Evolutionary conservation across 345 rosid genomes (phyloP).

Genomic region (Citropsis articulata): DNA sequence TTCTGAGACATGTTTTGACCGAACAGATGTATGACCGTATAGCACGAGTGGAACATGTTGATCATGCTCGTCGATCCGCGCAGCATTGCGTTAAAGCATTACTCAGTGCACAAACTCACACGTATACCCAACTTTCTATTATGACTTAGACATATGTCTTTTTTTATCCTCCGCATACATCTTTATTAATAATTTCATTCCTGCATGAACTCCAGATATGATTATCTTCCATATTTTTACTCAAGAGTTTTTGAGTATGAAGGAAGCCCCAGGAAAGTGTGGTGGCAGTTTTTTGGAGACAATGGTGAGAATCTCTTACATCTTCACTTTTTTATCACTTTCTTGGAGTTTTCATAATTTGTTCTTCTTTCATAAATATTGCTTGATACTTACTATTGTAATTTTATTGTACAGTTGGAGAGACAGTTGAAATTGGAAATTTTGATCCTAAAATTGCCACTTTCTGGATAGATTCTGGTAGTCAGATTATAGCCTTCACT

Average conservation of each 20-base stretch:
- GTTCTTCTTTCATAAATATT: not conserved
- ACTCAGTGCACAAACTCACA: conserved; percentile 66
- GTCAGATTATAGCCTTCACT: not conserved
- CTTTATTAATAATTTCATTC: conserved; percentile 4
- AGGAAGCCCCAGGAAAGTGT: conserved; percentile 86
- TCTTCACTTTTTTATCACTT: not conserved
- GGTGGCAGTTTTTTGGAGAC: conserved; percentile 98
- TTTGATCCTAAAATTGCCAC: conserved; percentile 93
- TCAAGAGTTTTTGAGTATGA: conserved; percentile 91
- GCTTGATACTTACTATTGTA: not conserved
- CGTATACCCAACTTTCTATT: conserved; percentile 32
- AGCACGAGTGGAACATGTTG: conserved; percentile 93
- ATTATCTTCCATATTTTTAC: conserved; percentile 89
- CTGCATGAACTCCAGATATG: conserved; percentile 54
- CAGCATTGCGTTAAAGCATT: conserved; percentile 79
- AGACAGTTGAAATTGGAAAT: conserved; percentile 76
- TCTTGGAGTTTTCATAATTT: not conserved
- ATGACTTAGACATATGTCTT: not conserved
- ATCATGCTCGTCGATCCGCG: conserved; percentile 92
- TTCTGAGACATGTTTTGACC: conserved; percentile 16
- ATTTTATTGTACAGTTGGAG: conserved; percentile 66
- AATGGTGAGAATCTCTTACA: conserved; percentile 48
- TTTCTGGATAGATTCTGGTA: conserved; percentile 95
- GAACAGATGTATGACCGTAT: conserved; percentile 75
- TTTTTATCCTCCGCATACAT: conserved; percentile 14